Conservation (phyloP, 192 early-diverging fungal genomes). For the Lobosporangium transversale region DNA sequence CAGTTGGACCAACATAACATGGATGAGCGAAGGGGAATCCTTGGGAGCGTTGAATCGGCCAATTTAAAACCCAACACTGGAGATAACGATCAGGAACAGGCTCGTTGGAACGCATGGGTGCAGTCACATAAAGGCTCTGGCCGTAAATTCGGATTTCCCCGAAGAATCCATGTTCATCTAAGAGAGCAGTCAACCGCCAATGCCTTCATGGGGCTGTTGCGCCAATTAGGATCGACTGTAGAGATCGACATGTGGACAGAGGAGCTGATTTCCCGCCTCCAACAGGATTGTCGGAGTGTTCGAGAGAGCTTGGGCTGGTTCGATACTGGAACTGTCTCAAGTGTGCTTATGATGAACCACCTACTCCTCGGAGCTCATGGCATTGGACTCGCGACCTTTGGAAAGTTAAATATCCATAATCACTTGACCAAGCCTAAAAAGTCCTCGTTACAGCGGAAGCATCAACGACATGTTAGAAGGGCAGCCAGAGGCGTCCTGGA, state of each 20-base stretch:
- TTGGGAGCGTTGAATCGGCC: too few species aligned
- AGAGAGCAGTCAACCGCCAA: constrained; percentile 25
- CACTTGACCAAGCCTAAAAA: not conserved
- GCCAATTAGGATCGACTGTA: constrained; percentile 33
- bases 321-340: constrained; percentile 12
- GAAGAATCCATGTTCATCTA: constrained; percentile 31
- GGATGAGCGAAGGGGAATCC: constrained; percentile 32
- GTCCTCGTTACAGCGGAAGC: constrained; percentile 1
- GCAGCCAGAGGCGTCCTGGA: constrained; percentile 30
- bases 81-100: not conserved
- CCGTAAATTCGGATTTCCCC: constrained; percentile 48
- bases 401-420: not conserved
- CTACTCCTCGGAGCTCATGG: constrained; percentile 25
- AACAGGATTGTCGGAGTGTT: constrained; percentile 17
- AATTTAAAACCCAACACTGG: too few species aligned
- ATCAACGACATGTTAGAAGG: constrained; percentile 18
- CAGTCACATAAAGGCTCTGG: constrained; percentile 8
- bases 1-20: constrained; percentile 50
- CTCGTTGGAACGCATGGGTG: constrained; percentile 21
- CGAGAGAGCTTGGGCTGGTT: constrained; percentile 44
- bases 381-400: constrained; percentile 16
- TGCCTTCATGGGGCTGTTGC: constrained; percentile 28
- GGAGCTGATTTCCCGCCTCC: constrained; percentile 20
- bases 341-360: constrained; percentile 32
- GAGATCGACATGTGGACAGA: constrained; percentile 30